A percentile compares a stretch with the other conserved stretches of the same genome.
Evolutionary conservation across 148 eudicot genomes (phyloP).

Genomic region (Fallopia convolvulus): DNA sequence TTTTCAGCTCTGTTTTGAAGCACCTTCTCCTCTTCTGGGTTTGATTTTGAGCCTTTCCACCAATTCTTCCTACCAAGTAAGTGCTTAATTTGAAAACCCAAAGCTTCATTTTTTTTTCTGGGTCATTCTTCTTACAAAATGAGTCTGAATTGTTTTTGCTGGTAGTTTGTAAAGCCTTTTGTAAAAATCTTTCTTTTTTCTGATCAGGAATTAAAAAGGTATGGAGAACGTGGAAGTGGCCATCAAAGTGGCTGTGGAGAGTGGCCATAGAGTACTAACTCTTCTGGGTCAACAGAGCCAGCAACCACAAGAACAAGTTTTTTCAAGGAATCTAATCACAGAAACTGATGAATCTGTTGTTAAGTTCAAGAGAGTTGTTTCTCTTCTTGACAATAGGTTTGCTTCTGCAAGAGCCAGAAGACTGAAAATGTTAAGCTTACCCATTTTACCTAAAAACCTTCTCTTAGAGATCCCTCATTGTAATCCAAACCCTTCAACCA

Average conservation of each 20-base stretch:
- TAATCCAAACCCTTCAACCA: constrained; percentile 13
- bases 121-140: not conserved
- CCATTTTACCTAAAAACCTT: constrained; percentile 24
- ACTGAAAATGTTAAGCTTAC: constrained; percentile 13
- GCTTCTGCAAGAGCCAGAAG: constrained; percentile 38
- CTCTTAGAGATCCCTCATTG: constrained; percentile 30
- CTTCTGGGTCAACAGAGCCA: constrained; percentile 16
- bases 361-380: constrained; percentile 44
- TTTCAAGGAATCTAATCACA: constrained; percentile 15
- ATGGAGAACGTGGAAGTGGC: constrained; percentile 44
- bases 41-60: not conserved
- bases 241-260: constrained; percentile 41
- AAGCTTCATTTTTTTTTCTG: not conserved
- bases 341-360: constrained; percentile 35
- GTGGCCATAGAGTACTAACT: constrained; percentile 29
- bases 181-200: not conserved
- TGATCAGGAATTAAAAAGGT: not conserved
- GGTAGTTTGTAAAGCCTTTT: too few species aligned
- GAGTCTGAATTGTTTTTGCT: not conserved
- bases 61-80: not conserved
- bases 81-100: not conserved
- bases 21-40: not conserved
- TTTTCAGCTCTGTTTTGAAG: not conserved
- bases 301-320: not conserved
- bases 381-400: constrained; percentile 25